Conservation (phyloP, 148 eudicot species). For the Diospyros lotus region DNA sequence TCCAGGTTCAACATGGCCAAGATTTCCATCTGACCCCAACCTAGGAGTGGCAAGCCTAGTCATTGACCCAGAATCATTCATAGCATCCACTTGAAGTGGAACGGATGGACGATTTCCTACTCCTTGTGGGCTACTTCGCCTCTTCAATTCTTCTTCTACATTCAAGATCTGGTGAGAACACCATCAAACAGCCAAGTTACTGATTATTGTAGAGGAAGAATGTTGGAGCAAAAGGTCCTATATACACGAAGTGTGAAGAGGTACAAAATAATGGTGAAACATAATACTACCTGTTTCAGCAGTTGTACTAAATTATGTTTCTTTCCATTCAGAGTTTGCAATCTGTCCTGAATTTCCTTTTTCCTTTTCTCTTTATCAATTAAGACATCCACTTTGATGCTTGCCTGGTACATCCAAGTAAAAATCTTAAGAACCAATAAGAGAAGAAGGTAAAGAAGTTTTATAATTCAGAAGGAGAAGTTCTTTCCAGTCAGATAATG, state of each 20-base stretch:
- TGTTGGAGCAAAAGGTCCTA: neutral
- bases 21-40: slow-evolving; percentile 60
- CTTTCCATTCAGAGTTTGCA: slow-evolving; percentile 63
- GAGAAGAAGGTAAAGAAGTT: neutral
- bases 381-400: slow-evolving; percentile 20
- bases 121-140: slow-evolving; percentile 56
- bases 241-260: neutral
- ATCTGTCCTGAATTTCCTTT: slow-evolving; percentile 73
- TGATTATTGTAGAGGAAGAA: neutral
- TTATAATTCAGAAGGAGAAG: neutral
- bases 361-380: slow-evolving; percentile 60
- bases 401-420: slow-evolving; percentile 32
- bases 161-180: slow-evolving; percentile 59
- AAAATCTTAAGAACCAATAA: slow-evolving; percentile 2
- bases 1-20: slow-evolving; percentile 46
- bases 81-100: slow-evolving; percentile 71
- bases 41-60: slow-evolving; percentile 71
- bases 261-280: slow-evolving; percentile 5
- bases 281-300: slow-evolving; percentile 65
- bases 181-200: slow-evolving; percentile 6
- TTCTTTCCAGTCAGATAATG: neutral
- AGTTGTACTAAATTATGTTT: slow-evolving; percentile 84
- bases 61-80: slow-evolving; percentile 83
- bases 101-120: slow-evolving; percentile 44
- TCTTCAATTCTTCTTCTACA: slow-evolving; percentile 91